Percentiles rank a stretch among this genome's conserved stretches.
These are phyloP conservation scores for Shiraia sp. DNA, from an alignment of 2,329 filamentous ascomycete genomes.

Conservation along the genomic window DNA sequence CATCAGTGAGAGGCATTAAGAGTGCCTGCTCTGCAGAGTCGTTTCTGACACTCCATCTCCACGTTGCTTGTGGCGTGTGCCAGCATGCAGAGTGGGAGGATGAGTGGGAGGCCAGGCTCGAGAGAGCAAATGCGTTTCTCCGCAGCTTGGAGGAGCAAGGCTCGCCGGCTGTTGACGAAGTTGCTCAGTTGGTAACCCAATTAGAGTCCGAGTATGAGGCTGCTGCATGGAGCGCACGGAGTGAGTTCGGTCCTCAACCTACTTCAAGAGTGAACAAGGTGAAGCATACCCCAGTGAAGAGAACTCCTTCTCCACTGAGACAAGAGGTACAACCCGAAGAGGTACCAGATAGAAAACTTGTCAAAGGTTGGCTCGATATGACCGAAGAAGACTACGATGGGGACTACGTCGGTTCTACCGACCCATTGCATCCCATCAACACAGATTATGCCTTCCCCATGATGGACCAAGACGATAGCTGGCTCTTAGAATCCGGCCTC, in stretches of 20 bases:
- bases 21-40: constrained; percentile 32
- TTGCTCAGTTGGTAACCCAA: constrained; percentile 11
- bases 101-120: constrained; percentile 16
- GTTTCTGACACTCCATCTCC: constrained; percentile 23
- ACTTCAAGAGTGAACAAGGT: constrained; percentile 10
- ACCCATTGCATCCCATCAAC: constrained; percentile 27
- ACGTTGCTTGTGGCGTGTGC: constrained; percentile 25
- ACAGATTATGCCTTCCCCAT: constrained; percentile 15
- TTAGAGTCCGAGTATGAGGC: constrained; percentile 12
- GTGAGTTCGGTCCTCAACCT: constrained; percentile 7
- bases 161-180: constrained; percentile 5
- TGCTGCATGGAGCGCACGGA: constrained; percentile 18
- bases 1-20: constrained; percentile 6
- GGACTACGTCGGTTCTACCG: constrained; percentile 21
- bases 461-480: constrained; percentile 14
- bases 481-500: constrained; percentile 10
- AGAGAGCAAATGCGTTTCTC: constrained; percentile 16
- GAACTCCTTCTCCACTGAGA: constrained; percentile 12
- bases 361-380: constrained; percentile 6
- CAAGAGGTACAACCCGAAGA: constrained; percentile 25
- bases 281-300: neutral
- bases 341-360: constrained; percentile 3
- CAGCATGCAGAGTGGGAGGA: constrained; percentile 22
- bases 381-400: constrained; percentile 18
- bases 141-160: constrained; percentile 3